A percentile compares a stretch with the other conserved stretches of the same genome.
These are phyloP conservation scores for Pythium inflatum DNA, from an alignment of 352 stramenopile species.

Conservation along the genomic window DNA sequence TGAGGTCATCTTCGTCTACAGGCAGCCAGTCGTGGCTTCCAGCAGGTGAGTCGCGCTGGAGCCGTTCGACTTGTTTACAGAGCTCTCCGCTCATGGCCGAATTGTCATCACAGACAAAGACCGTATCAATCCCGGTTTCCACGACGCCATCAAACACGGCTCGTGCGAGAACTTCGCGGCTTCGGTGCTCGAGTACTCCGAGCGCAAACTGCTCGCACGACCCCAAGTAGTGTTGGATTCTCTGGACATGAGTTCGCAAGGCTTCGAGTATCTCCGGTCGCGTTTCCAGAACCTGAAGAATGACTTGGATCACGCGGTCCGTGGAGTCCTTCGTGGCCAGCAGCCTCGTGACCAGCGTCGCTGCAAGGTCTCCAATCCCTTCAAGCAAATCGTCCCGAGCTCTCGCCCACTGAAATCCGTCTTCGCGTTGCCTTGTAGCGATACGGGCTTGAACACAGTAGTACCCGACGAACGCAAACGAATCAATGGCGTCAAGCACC, in stretches of 20 bases:
- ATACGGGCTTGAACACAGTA: constrained; percentile 10
- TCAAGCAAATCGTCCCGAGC: not conserved
- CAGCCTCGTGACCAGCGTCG: not conserved
- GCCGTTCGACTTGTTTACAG: not conserved
- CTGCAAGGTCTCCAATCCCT: not conserved
- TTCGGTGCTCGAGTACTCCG: not conserved
- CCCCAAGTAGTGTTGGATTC: not conserved
- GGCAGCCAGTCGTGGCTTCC: not conserved
- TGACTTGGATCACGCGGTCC: not conserved
- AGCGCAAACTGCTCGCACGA: not conserved
- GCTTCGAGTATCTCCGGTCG: not conserved
- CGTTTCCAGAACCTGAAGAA: not conserved
- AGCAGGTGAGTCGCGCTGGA: not conserved
- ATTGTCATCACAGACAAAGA: not conserved
- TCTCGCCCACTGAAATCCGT: not conserved
- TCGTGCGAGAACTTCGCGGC: not conserved
- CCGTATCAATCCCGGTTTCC: not conserved
- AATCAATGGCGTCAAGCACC: not conserved
- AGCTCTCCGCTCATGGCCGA: not conserved
- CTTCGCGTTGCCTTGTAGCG: not conserved
- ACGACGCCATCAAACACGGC: not conserved
- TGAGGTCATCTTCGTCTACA: too few relatives aligned
- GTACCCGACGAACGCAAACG: constrained; percentile 18
- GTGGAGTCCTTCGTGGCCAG: not conserved
- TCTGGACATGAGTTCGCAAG: not conserved